phyloP scores from a whole-genome alignment of 2,329 filamentous ascomycete genomes.

The Aspergillus sp. region DNA sequence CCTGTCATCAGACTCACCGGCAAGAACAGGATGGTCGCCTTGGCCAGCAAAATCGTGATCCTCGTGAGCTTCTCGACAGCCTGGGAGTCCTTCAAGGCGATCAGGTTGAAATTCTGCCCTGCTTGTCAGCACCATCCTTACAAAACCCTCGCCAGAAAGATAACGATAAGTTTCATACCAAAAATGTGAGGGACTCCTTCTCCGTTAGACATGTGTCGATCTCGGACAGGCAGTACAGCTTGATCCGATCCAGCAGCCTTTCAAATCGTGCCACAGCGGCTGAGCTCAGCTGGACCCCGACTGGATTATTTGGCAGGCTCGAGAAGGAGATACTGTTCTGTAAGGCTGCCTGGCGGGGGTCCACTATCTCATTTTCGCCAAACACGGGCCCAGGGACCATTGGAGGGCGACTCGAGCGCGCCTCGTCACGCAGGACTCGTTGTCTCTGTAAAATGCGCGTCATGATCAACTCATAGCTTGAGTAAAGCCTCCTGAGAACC shows the following conservation, averaged over 20 bases:
- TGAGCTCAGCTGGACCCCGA: slow-evolving; percentile 42
- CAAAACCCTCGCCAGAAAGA: not conserved
- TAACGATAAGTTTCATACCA: slow-evolving; percentile 47
- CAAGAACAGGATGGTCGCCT: slow-evolving; percentile 72
- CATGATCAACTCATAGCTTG: slow-evolving; percentile 61
- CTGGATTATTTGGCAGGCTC: slow-evolving; percentile 21
- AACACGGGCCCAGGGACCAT: slow-evolving; percentile 20
- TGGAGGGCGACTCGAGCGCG: slow-evolving; percentile 20
- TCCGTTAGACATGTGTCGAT: slow-evolving; percentile 65
- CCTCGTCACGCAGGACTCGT: slow-evolving; percentile 36
- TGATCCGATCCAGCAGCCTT: slow-evolving; percentile 58
- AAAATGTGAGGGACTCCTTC: slow-evolving; percentile 66
- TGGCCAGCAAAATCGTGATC: slow-evolving; percentile 69
- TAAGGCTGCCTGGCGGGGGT: slow-evolving; percentile 36
- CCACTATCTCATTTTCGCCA: slow-evolving; percentile 30
- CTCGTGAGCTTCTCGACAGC: slow-evolving; percentile 69
- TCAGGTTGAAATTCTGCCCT: slow-evolving; percentile 70
- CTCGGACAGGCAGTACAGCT: slow-evolving; percentile 61
- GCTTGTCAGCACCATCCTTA: slow-evolving; percentile 6
- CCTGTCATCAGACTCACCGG: slow-evolving; percentile 72
- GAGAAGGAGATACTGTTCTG: slow-evolving; percentile 22
- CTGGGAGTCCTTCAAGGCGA: slow-evolving; percentile 70
- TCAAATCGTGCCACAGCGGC: slow-evolving; percentile 59
- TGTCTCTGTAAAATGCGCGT: slow-evolving; percentile 57
- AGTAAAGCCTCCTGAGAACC: slow-evolving; percentile 61